Conservation (phyloP, 164 flowering plant genomes). For the Brasenia schreberi region DNA sequence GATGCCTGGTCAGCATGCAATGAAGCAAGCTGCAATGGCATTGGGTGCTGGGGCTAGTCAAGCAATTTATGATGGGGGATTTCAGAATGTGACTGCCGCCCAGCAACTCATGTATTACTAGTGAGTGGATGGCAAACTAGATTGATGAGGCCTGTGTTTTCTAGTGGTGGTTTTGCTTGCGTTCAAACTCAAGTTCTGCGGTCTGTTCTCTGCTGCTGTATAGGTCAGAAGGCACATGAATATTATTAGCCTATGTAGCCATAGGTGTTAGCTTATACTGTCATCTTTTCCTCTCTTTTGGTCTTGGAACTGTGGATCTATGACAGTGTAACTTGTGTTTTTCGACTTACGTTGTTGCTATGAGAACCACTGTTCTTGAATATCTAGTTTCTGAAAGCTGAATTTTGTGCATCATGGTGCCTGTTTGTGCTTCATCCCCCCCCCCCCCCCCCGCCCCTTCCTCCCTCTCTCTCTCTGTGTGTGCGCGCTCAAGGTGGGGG, state of each 20-base stretch:
- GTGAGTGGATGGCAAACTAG: slow-evolving; percentile 9
- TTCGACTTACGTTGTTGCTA: not conserved
- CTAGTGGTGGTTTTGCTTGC: not conserved
- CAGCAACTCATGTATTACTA: slow-evolving; percentile 86
- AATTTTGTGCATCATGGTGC: too few species aligned
- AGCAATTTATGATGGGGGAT: slow-evolving; percentile 70
- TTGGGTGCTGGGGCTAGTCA: slow-evolving; percentile 58
- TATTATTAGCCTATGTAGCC: not conserved
- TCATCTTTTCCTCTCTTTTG: not conserved
- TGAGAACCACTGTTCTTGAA: not conserved
- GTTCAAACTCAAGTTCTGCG: not conserved
- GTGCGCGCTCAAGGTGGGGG: too few species aligned
- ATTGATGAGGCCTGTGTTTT: not conserved
- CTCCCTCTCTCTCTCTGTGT: too few species aligned
- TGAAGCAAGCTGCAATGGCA: slow-evolving; percentile 44
- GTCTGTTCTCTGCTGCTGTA: not conserved
- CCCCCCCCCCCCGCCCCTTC: too few species aligned
- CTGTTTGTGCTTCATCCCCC: too few species aligned
- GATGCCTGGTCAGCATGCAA: slow-evolving; percentile 33
- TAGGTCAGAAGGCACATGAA: not conserved
- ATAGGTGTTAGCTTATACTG: not conserved
- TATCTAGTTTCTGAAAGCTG: too few species aligned
- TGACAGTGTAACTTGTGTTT: not conserved
- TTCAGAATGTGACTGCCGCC: slow-evolving; percentile 35
- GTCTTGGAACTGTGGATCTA: not conserved